phyloP scores from a whole-genome alignment of 176 grass and related monocot species.

The Zoysia pacifica region DNA sequence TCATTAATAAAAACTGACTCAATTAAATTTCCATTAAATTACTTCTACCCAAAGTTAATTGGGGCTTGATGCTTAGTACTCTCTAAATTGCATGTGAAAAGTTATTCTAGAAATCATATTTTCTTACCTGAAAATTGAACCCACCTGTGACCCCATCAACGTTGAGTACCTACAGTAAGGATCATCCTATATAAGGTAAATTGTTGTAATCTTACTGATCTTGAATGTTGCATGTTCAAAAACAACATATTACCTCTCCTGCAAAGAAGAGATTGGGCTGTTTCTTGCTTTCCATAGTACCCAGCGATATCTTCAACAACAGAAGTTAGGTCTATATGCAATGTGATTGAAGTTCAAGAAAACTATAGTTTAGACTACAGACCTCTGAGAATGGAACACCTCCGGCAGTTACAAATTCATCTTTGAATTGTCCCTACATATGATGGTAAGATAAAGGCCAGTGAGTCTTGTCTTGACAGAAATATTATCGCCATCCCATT shows the following conservation, averaged over 20 bases:
- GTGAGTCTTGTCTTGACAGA: constrained; percentile 21
- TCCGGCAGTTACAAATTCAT: constrained; percentile 97
- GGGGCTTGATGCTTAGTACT: not conserved
- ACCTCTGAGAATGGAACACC: constrained; percentile 92
- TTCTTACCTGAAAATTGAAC: constrained; percentile 90
- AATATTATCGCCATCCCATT: not conserved
- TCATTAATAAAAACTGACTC: not conserved
- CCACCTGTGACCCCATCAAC: constrained; percentile 87
- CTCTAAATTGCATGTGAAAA: not conserved
- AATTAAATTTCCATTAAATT: constrained; percentile 10
- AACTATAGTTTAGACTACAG: constrained; percentile 29
- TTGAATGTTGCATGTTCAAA: constrained; percentile 20
- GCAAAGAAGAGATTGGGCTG: constrained; percentile 83
- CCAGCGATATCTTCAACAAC: constrained; percentile 66
- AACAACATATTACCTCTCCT: constrained; percentile 71
- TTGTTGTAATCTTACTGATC: not conserved
- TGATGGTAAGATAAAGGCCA: constrained; percentile 22
- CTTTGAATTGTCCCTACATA: constrained; percentile 92
- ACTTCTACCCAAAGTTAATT: not conserved
- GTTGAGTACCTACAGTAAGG: constrained; percentile 64
- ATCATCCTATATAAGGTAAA: constrained; percentile 26
- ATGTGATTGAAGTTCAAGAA: constrained; percentile 18
- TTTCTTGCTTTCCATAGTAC: constrained; percentile 94
- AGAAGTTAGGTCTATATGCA: constrained; percentile 30
- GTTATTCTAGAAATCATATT: not conserved